These are phyloP conservation scores for Sphaerobolus stellatus DNA, from an alignment of 1,284 basidiomycete species.

Conservation along the genomic window DNA sequence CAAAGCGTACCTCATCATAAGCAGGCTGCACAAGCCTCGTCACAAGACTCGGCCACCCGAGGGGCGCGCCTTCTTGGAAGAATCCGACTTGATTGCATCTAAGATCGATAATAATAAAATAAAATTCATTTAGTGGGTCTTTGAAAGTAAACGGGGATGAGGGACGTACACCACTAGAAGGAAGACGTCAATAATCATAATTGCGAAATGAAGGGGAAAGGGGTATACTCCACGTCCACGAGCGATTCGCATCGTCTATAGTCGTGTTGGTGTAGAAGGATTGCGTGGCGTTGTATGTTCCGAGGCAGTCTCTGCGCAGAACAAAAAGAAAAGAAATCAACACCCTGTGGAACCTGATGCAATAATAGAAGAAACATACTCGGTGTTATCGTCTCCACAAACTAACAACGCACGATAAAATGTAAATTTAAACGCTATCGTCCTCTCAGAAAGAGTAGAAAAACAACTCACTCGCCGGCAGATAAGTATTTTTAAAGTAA, in stretches of 20 bases:
- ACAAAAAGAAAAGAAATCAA: too few species aligned
- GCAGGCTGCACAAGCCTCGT: conserved; percentile 57
- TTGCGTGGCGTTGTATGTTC: conserved; percentile 51
- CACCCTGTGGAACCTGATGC: too few species aligned
- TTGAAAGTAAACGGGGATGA: too few species aligned
- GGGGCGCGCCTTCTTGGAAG: conserved; percentile 61
- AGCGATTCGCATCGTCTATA: conserved; percentile 51
- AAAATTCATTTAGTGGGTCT: too few species aligned
- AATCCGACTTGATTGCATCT: conserved; percentile 72
- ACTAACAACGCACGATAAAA: conserved; percentile 38
- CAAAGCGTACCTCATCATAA: conserved; percentile 51
- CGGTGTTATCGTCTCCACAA: conserved; percentile 39
- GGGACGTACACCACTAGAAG: too few species aligned
- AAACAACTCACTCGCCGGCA: conserved; percentile 37
- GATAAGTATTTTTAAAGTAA: conserved; percentile 52
- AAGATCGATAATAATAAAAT: not conserved
- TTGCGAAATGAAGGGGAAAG: too few species aligned
- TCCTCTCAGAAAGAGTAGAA: conserved; percentile 4
- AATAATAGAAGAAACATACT: too few species aligned
- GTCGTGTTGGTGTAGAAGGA: conserved; percentile 51
- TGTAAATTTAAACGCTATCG: conserved; percentile 1
- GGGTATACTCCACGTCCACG: conserved; percentile 53
- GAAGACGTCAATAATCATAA: too few species aligned
- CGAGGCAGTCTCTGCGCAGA: conserved; percentile 46
- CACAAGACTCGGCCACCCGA: conserved; percentile 50